Evolutionary conservation across 768 basidiomycete species (phyloP), one percentile per base, ranked within the genome.

Genomic region (Cyathus striatus): DNA sequence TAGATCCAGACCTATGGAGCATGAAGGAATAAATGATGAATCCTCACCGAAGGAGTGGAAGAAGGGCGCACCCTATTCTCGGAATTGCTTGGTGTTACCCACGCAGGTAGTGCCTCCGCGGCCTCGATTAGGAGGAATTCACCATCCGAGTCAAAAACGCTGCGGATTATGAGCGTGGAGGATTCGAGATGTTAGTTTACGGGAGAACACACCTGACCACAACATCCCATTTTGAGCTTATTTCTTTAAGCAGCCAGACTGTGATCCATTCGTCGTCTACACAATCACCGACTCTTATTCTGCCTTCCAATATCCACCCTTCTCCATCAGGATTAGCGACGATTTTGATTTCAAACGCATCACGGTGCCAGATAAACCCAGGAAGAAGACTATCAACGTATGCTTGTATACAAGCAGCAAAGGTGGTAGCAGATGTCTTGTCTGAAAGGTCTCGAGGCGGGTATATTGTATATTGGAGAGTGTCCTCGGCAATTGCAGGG

Each of bases 261-360:
- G 78, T 74, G 58, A 83, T 85, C 96, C 96, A 99, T 63, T 99
- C 96, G 54, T 99, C 96, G 61, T 99, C 94, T n/a, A 98, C 77
- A 41, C 83, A 88, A 63, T 99, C 96, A 2, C 96, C 95, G 18
- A 98, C 88, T 35, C 93, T 72, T 83, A 94, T 89, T 35, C 72
- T 68, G 6, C 94, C 92, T 55, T 91, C 83, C 1, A 97, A 63
- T 32, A 81, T 66, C 66, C 76, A 83, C n/a, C 61, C 69, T 40
- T 65, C 47, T 14, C 55, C 56, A 4, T 58, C 57, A 12, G 61
- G 53, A 50, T 80, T 68, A 17, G 69, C 59, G 6, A 73, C 75
- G 14, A 86, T 73, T 55, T 87, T 88, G 47, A 90, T 65, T 57
- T 90, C 84, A 52, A 91, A 91, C 7, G 78, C 55, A 63, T 92